phyloP scores from a whole-genome alignment of 345 rosid genomes.

The Brassica rapa region DNA sequence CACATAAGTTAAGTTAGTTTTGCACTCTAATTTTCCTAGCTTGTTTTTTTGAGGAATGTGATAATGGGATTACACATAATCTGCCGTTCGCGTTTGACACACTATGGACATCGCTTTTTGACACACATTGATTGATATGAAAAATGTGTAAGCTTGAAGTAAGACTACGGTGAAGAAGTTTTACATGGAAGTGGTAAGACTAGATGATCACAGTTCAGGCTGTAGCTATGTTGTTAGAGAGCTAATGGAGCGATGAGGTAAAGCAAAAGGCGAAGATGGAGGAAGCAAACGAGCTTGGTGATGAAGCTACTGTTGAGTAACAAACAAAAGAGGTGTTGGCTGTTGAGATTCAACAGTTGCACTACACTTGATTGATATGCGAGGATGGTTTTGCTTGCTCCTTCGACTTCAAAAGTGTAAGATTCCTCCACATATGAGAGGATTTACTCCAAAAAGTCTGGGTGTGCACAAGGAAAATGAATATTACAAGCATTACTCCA shows the following conservation, averaged over 20 bases:
- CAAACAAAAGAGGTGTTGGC: background rate
- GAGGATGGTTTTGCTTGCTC: background rate
- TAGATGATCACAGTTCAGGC: constrained; percentile 21
- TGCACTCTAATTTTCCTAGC: background rate
- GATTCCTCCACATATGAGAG: background rate
- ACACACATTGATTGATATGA: background rate
- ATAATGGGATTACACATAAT: background rate
- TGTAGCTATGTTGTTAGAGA: constrained; percentile 10
- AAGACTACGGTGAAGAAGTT: background rate
- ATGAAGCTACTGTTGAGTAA: background rate
- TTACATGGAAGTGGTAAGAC: constrained; percentile 10
- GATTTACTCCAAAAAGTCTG: background rate
- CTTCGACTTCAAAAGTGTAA: background rate
- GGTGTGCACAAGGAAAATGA: background rate
- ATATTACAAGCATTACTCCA: background rate
- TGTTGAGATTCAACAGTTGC: background rate
- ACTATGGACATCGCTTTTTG: constrained; percentile 1
- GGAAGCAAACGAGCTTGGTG: background rate
- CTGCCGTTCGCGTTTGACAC: background rate
- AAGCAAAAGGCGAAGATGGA: background rate
- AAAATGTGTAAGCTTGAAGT: constrained; percentile 3
- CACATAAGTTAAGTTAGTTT: background rate
- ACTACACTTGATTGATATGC: background rate
- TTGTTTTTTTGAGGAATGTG: background rate
- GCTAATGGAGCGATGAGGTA: constrained; percentile 12